Evolutionary conservation across 805 yeast species (phyloP).

Genomic region (Metschnikowia kunwiensis): DNA sequence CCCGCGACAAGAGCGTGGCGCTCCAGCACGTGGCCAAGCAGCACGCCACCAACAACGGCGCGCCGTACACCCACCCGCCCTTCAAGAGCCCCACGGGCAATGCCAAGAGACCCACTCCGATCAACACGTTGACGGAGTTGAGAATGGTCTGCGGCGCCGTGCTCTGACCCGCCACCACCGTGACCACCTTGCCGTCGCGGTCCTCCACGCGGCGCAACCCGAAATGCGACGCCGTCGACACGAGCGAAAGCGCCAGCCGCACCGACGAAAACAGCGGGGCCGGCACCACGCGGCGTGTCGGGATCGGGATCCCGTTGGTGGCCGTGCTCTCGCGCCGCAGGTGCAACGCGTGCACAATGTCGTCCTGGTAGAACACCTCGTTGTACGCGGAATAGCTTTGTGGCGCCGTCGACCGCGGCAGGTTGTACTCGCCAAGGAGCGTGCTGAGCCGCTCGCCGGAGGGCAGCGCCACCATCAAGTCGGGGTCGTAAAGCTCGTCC

Average conservation of each 20-base stretch:
- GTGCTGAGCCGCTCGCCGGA: slow-evolving; percentile 64
- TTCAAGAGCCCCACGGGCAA: slow-evolving; percentile 61
- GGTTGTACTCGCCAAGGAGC: slow-evolving; percentile 34
- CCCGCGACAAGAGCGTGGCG: slow-evolving; percentile 53
- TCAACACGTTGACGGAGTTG: slow-evolving; percentile 62
- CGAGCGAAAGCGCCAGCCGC: slow-evolving; percentile 32
- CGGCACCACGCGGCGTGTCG: slow-evolving; percentile 29
- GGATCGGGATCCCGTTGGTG: slow-evolving; percentile 22
- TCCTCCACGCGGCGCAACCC: slow-evolving; percentile 64
- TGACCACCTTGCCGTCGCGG: slow-evolving; percentile 63
- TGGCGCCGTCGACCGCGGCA: slow-evolving; percentile 9
- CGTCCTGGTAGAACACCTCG: slow-evolving; percentile 42
- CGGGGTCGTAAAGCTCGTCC: slow-evolving; percentile 69
- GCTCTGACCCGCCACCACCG: slow-evolving; percentile 77
- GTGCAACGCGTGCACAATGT: slow-evolving; percentile 26
- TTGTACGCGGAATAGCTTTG: slow-evolving; percentile 18
- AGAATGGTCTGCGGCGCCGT: slow-evolving; percentile 69
- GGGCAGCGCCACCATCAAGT: slow-evolving; percentile 60
- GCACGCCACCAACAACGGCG: slow-evolving; percentile 53
- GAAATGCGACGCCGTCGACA: slow-evolving; percentile 48
- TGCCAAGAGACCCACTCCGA: slow-evolving; percentile 68
- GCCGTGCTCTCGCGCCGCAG: slow-evolving; percentile 26
- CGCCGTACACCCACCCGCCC: slow-evolving; percentile 67
- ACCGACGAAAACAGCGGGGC: slow-evolving; percentile 46
- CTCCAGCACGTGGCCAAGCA: slow-evolving; percentile 73